Conservation (phyloP, 139 green algal species). For the Medakamo hakoo region DNA sequence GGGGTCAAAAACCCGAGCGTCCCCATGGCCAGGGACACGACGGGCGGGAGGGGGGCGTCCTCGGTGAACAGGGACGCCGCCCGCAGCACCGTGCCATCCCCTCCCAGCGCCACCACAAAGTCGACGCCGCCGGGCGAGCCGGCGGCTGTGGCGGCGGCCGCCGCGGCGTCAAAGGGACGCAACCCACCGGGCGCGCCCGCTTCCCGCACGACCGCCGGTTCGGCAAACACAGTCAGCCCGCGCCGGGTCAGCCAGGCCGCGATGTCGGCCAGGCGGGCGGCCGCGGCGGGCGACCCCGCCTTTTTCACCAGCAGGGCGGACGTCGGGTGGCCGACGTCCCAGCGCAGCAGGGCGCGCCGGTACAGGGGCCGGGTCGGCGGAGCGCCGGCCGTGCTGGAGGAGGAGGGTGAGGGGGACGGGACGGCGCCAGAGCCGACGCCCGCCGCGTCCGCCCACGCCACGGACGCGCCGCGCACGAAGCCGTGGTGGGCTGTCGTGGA, state of each 20-base stretch:
- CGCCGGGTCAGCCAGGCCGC: not conserved
- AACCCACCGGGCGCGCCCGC: too few relatives aligned
- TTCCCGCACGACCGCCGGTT: not conserved
- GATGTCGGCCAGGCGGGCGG: not conserved
- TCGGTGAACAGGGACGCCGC: constrained; percentile 59
- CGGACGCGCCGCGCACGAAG: too few relatives aligned
- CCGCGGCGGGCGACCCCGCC: too few relatives aligned
- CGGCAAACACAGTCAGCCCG: not conserved
- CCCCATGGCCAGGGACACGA: constrained; percentile 79
- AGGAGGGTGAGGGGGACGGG: too few relatives aligned
- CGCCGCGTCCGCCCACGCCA: too few relatives aligned
- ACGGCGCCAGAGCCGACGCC: too few relatives aligned
- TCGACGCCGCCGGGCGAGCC: too few relatives aligned
- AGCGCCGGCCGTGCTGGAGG: too few relatives aligned
- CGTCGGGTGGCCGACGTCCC: too few relatives aligned
- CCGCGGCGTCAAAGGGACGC: not conserved
- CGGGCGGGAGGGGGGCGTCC: constrained; percentile 61
- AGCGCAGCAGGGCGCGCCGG: not conserved
- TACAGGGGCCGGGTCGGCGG: too few relatives aligned
- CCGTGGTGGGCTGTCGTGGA: too few relatives aligned
- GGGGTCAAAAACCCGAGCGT: constrained; percentile 82
- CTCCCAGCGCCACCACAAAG: constrained; percentile 9
- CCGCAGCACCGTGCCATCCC: constrained; percentile 69
- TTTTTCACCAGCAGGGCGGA: not conserved
- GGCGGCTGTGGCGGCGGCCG: not conserved